A percentile compares a stretch with the other conserved stretches of the same genome.
Conservation (phyloP, 495 filamentous ascomycete species). For the Aspergillus ostianus region DNA sequence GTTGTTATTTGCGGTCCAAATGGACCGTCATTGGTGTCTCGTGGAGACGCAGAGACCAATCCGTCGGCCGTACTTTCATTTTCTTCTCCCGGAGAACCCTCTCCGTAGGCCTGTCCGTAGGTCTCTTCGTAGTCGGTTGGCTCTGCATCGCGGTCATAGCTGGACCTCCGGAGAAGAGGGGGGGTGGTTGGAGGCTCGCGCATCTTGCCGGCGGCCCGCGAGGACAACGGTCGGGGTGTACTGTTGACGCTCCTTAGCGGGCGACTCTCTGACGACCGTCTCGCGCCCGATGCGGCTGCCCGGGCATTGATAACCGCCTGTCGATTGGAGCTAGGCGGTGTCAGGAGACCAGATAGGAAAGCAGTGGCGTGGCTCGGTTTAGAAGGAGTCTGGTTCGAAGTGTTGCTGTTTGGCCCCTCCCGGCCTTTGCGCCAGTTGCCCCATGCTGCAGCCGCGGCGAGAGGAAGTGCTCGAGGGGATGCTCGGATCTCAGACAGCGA, state of each 20-base stretch:
- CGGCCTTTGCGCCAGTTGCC: conserved; percentile 75
- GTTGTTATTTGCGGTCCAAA: conserved; percentile 38
- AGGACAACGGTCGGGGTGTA: conserved; percentile 30
- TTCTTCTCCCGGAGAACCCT: conserved; percentile 36
- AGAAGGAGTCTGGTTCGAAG: conserved; percentile 61
- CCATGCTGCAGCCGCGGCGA: conserved; percentile 81
- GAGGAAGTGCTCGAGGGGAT: conserved; percentile 74
- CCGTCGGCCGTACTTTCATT: conserved; percentile 42
- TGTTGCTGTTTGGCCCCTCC: conserved; percentile 42
- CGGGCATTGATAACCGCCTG: conserved; percentile 44
- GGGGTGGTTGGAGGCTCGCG: conserved; percentile 59
- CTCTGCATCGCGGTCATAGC: conserved; percentile 73
- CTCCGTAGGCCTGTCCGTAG: not conserved
- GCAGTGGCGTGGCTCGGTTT: conserved; percentile 51
- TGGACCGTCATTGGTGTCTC: conserved; percentile 29
- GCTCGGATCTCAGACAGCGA: conserved; percentile 64
- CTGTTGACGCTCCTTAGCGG: conserved; percentile 35
- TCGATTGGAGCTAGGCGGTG: conserved; percentile 72
- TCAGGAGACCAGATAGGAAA: conserved; percentile 75
- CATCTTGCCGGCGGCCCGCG: conserved; percentile 34
- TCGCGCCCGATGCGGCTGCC: conserved; percentile 48
- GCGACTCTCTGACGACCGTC: conserved; percentile 37
- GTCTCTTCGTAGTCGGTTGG: conserved; percentile 34
- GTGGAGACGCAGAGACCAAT: conserved; percentile 39
- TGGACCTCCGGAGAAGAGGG: conserved; percentile 63